Base-by-base conservation (phyloP, 768 basidiomycete species). In the Kwoniella pini region DNA sequence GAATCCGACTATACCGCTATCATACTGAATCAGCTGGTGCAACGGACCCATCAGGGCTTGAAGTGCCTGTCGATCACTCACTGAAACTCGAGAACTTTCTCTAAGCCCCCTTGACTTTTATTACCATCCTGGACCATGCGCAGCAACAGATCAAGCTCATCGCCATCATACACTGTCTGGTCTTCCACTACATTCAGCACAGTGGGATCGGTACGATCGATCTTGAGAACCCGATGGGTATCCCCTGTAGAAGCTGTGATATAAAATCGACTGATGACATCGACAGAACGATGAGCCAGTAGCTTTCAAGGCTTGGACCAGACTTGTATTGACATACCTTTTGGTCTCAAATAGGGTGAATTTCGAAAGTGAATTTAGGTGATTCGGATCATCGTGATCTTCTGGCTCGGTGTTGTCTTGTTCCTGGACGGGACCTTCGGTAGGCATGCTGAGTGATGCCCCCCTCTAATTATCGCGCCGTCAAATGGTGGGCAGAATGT, bases 71-170 rank as follows among this genome's bases (percentile, higher is more conserved):
- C 7, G 26, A 1, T 33, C 19, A 87, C 90, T 89, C 90, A 80
- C 89, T 95, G 77, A 90, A 90, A 48, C 85, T 82, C 67, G 82
- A 86, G 5, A 84, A 86, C 78, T 82, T 92, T 15, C 87, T 77
- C 90, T 62, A 99, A 79, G 7, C 94, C 92, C 4, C 94, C 95
- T 2, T 87, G 87, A 0, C 83, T 83, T 78, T 87, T 88, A 79
- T 96, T 99, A 22, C 94, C 95, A 69, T 96, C 92, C 62, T 94
- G 91, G 9, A 98, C 82, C 91, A 95, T 96, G 80, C 89, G 90
- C 65, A 97, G 81, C 82, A 98, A 85, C 31, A 87, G 86, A 51
- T 85, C 89, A 86, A 96, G 90, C 79, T 98, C 88, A 74, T 86
- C 88, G 24, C 88, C 87, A 50, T 84, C 89, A 78, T 99, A 99